Conservation (phyloP, 257 asterid species). For the Leptodermis oblonga region DNA sequence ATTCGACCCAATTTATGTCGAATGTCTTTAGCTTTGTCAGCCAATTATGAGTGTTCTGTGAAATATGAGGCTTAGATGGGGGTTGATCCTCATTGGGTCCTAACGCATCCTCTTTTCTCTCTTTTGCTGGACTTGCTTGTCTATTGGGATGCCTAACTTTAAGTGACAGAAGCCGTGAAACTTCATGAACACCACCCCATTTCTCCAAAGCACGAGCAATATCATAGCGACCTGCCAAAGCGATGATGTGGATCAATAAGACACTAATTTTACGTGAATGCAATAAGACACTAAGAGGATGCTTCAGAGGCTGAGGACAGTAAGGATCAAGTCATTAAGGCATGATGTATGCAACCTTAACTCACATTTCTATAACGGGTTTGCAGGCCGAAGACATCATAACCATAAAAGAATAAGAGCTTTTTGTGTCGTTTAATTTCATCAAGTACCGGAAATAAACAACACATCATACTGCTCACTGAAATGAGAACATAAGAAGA, state of each 20-base stretch:
- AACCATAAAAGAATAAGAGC: background rate
- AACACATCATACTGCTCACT: background rate
- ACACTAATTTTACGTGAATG: background rate
- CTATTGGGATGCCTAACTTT: slow-evolving; percentile 80
- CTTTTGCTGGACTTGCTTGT: slow-evolving; percentile 46
- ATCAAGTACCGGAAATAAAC: background rate
- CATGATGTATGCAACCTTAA: no score
- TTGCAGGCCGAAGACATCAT: background rate
- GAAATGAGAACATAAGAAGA: background rate
- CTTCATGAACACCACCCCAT: slow-evolving; percentile 99
- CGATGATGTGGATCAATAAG: background rate
- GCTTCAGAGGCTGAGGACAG: no score
- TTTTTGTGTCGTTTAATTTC: background rate
- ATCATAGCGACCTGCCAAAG: slow-evolving; percentile 64
- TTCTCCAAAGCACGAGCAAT: slow-evolving; percentile 92
- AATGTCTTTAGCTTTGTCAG: slow-evolving; percentile 64
- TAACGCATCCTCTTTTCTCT: slow-evolving; percentile 42
- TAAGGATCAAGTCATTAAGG: no score
- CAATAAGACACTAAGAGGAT: background rate
- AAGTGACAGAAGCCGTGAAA: slow-evolving; percentile 75
- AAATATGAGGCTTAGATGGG: slow-evolving; percentile 36
- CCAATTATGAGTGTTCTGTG: slow-evolving; percentile 69
- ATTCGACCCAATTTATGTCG: slow-evolving; percentile 82
- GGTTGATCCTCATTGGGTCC: slow-evolving; percentile 31
- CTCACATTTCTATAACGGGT: no score